These are phyloP conservation scores for Colletotrichum orchidophilum DNA, from an alignment of 2,329 filamentous ascomycete species.

Conservation along the genomic window DNA sequence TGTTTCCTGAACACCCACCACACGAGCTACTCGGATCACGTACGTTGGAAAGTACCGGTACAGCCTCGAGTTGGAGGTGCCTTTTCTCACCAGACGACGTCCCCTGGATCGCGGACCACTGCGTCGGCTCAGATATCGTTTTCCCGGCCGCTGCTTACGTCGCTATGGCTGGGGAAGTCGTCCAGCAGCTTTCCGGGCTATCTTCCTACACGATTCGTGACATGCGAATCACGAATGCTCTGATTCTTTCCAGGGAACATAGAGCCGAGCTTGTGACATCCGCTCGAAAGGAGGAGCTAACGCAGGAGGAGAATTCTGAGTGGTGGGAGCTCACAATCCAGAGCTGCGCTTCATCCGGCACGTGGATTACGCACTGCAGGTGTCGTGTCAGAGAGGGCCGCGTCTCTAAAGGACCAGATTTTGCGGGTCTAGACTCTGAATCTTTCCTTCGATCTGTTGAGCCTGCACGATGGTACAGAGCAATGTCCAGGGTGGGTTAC, in stretches of 20 bases:
- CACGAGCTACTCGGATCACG: constrained; percentile 44
- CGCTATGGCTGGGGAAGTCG: constrained; percentile 45
- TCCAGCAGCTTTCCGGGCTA: not conserved
- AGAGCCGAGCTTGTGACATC: not conserved
- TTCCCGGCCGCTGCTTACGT: constrained; percentile 55
- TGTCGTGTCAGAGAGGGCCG: not conserved
- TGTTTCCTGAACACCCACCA: constrained; percentile 33
- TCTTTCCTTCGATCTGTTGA: not conserved
- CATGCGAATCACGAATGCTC: not conserved
- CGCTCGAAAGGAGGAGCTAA: not conserved
- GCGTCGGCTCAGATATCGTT: constrained; percentile 48
- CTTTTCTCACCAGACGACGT: constrained; percentile 47
- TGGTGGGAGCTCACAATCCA: constrained; percentile 20
- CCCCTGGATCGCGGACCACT: constrained; percentile 57
- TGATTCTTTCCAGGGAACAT: not conserved
- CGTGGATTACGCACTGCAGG: not conserved
- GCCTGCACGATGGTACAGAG: not conserved
- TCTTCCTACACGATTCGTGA: not conserved
- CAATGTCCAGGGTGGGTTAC: constrained; percentile 1
- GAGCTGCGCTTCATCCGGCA: not conserved
- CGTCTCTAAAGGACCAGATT: not conserved
- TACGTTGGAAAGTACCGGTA: constrained; percentile 40
- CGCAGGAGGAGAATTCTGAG: not conserved
- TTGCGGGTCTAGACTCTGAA: not conserved
- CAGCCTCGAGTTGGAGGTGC: constrained; percentile 52